Base-by-base conservation (phyloP, 1,284 basidiomycete species). In the Ceratobasidium sp. region DNA sequence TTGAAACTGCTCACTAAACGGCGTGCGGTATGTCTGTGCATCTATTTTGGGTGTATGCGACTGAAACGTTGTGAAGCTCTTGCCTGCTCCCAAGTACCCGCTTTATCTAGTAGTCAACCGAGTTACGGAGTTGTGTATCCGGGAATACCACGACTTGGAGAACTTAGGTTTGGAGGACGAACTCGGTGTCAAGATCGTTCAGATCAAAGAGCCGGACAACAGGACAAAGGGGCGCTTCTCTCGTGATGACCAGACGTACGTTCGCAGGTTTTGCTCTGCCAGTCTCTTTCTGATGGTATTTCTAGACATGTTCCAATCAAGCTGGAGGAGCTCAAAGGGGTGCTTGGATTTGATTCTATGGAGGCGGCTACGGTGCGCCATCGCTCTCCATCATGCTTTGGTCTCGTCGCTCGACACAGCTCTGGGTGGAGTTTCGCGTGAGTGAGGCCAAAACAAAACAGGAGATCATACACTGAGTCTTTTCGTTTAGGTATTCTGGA, bases 381-480 rank as follows among this genome's bases (percentile, higher is more conserved):
- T 80, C 85, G 90, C 9, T 89, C 89, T 46, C 82, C 83, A 26
- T 58, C 77, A 50, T 92, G 91, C 61, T 93, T 89, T 80, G 95
- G 94, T 0, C 81, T 87, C 6, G 86, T 91, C 35, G 80, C 96
- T 52, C 85, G 86, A 54, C 90, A 93, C 79, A 75, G 77, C 11
- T 88, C 90, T 62, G 92, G 90, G 0, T 96, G 94, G 94, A 91
- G 91, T 76, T 83, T 95, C 21, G 90, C 89, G 91, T 95, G 79
- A 71, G 91, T 82, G 7, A 76, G 63, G 16, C n/a, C 47, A 77
- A 57, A 43, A 32, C 41, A 11, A 38, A 21, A 21, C 47, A 32
- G 21, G 61, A 74, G 43, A 43, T 76, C 26, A n/a, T 2, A 9
- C 18, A 26, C 44, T 47, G 11, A 62, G 11, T 6, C 23, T 26